Evolutionary conservation across 2,329 filamentous ascomycete genomes (phyloP), one percentile per base, ranked within the genome.

Genomic region (Fusarium udum): DNA sequence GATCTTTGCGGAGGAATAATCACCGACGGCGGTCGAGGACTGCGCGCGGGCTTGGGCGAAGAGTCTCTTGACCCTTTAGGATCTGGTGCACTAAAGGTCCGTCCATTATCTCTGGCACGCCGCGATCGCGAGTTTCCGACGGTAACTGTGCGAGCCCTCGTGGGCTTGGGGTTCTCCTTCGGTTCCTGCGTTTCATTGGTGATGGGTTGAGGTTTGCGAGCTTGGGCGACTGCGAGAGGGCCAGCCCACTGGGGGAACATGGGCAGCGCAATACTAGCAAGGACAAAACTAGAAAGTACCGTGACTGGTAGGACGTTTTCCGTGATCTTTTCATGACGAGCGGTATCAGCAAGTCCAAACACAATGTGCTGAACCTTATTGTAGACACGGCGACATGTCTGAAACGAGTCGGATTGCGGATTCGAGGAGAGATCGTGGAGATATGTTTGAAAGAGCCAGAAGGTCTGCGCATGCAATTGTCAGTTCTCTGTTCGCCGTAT

Each of bases 381-480:
- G 85, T 95, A 95, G 75, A 96, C 91, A 78, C 94, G 87, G 67
- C 93, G 90, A 79, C 93, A 95, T 56, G 92, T 95, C 83, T 93
- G 92, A 84, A 96, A 96, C 56, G 92, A 88, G 77, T 91, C 89
- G 69, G 92, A 92, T 80, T 92, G 92, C 6, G 93, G 93, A 66
- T 92, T 93, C 78, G 88, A 85, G 62, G 92, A 89, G 71, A 96
- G 89, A 80, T 96, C 94, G 85, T 93, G 92, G 36, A 96, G 89
- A 80, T 96, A 95, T 9, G 93, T 95, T 83, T 96, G 93, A 82
- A 96, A 95, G 58, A 96, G 88, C 93, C 93, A 96, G 82, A 96
- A 96, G 40, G 93, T 95, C 93, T 96, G 52, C 28, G 26, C 37
- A 49, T 14, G 12, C 36, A 55, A 64, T 40, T 43, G 77, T 81